These are phyloP conservation scores for Plenodomus lindquistii DNA, from an alignment of 2,329 filamentous ascomycete genomes.

Conservation along the genomic window DNA sequence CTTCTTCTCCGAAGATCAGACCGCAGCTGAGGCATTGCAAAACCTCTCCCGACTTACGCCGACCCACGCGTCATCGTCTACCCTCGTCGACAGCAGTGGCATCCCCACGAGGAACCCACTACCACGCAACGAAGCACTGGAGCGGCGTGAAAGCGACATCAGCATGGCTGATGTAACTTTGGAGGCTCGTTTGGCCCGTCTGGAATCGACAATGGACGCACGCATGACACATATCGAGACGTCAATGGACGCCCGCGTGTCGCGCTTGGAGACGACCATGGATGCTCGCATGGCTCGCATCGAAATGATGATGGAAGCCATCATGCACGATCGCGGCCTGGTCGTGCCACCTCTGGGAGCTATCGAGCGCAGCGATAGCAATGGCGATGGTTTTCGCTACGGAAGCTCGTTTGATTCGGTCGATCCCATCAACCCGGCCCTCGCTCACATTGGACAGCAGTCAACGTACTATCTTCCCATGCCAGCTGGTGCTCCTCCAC, in stretches of 20 bases:
- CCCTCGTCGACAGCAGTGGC: conserved; percentile 14
- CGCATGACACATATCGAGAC: conserved; percentile 13
- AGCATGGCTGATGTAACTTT: conserved; percentile 31
- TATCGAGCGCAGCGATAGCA: conserved; percentile 30
- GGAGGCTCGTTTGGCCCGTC: conserved; percentile 40
- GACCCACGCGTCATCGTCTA: conserved; percentile 13
- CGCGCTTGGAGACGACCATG: conserved; percentile 23
- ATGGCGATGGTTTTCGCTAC: conserved; percentile 18
- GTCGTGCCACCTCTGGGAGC: conserved; percentile 27
- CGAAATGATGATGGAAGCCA: conserved; percentile 40
- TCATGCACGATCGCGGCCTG: conserved; percentile 36
- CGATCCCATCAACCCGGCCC: conserved; percentile 29
- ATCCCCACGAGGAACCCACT: conserved; percentile 20
- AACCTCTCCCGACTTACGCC: conserved; percentile 41
- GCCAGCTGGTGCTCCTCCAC: background rate
- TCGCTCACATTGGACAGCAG: conserved; percentile 19
- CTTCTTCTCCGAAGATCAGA: conserved; percentile 45
- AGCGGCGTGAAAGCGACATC: conserved; percentile 33
- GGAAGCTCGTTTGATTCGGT: conserved; percentile 13
- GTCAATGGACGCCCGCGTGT: no score
- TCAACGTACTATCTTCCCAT: conserved; percentile 3
- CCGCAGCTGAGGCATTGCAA: conserved; percentile 42
- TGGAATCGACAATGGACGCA: conserved; percentile 42
- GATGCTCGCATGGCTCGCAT: conserved; percentile 41
- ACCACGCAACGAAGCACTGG: conserved; percentile 23